These are phyloP conservation scores for Plectosphaerella cucumerina DNA, from an alignment of 2,329 filamentous ascomycete species.

Conservation along the genomic window DNA sequence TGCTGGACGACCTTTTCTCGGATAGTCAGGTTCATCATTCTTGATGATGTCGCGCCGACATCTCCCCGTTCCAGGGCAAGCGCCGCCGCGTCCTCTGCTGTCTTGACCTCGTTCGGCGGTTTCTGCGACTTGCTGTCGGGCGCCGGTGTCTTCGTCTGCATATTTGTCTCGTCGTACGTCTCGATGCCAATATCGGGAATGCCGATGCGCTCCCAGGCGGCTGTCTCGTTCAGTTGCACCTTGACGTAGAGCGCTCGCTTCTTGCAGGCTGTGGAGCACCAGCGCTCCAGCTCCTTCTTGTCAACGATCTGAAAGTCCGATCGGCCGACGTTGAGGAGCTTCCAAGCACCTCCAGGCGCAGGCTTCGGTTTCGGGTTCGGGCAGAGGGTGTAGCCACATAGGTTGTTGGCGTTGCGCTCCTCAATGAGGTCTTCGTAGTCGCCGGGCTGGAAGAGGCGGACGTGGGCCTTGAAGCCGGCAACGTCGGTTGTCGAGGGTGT, in stretches of 20 bases:
- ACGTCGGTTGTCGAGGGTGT: conserved; percentile 55
- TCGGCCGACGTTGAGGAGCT: conserved; percentile 51
- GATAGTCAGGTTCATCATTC: conserved; percentile 43
- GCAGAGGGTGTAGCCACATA: conserved; percentile 85
- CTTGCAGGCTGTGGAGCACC: conserved; percentile 80
- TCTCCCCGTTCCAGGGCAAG: conserved; percentile 48
- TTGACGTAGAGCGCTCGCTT: conserved; percentile 78
- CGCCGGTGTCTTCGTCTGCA: conserved; percentile 33
- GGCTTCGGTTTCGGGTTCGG: conserved; percentile 55
- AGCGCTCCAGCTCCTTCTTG: conserved; percentile 71
- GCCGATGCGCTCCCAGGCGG: conserved; percentile 75
- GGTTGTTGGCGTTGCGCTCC: conserved; percentile 79
- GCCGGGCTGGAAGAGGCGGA: conserved; percentile 74
- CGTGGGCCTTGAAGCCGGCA: conserved; percentile 57
- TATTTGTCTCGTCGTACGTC: conserved; percentile 59
- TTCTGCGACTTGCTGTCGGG: conserved; percentile 33
- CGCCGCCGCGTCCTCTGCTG: conserved; percentile 32
- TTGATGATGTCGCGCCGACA: conserved; percentile 14
- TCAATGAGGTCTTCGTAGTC: conserved; percentile 88
- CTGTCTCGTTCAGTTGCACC: conserved; percentile 80
- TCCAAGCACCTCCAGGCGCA: conserved; percentile 59
- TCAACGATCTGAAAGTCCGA: conserved; percentile 65
- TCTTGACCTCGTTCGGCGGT: conserved; percentile 38
- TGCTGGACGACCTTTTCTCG: conserved; percentile 43
- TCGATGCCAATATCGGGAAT: conserved; percentile 54